Base-by-base conservation (phyloP, 2,329 filamentous ascomycete species). In the Ophiocordyceps robertsii region DNA sequence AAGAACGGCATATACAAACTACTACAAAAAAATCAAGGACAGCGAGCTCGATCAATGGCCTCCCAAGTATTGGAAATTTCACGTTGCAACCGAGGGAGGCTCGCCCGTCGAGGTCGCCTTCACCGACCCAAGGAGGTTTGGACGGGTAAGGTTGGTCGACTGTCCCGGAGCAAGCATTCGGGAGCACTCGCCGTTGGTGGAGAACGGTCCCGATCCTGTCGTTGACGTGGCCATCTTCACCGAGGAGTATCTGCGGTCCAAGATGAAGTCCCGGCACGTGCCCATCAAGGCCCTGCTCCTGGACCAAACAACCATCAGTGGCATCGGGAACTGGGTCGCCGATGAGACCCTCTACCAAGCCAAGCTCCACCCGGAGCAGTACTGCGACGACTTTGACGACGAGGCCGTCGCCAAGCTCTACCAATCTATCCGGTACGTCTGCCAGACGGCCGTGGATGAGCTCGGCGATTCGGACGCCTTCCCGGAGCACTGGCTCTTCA, bases 291-390 rank as follows among this genome's bases (percentile, higher is more conserved):
- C 88, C 0, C 69, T 95, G 17, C 67, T 98, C 12, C 70, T 96
- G 4, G 86, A 96, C 56, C 92, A 98, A 61, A 73, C 78, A 16
- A 84, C 84, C 57, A 84, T 96, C 47, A 92, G 84, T 54, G 92
- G 92, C 8, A 85, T 98, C 47, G 92, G 92, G 0, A 96, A 96
- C 57, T 98, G 90, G 90, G 90, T 98, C 42, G 88, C 82, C 1
- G 92, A 98, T 56, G 92, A 98, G 60, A 81, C 95, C 7, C 68
- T 98, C 41, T 98, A 89, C 55, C 82, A 96, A 51, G 84, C 92
- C 6, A 79, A 75, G 40, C 73, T 96, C 14, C 90, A 98, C 51
- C 92, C 92, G 0, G 90, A 95, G 59, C 87, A 95, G 58, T 93
- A 93, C 63, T 87, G 82, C 62, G 81, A 95, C 54, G 84, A 84